phyloP scores from a whole-genome alignment of 768 basidiomycete species.

The Phylloporus sp. region DNA sequence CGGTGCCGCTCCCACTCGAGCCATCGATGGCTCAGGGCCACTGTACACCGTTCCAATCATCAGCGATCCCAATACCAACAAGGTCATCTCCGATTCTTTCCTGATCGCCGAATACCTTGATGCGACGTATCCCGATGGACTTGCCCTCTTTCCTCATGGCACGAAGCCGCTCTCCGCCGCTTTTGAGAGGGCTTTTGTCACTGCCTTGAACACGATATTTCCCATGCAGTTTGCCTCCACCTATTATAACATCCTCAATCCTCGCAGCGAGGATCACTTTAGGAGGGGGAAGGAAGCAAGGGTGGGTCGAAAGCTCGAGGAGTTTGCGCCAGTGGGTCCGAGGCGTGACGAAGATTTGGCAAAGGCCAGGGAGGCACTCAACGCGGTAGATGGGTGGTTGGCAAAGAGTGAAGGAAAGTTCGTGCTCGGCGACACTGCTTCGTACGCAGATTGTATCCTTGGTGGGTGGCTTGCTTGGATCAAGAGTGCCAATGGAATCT shows the following conservation, averaged over 20 bases:
- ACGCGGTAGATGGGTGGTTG: constrained; percentile 30
- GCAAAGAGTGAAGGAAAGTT: constrained; percentile 28
- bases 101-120: constrained; percentile 47
- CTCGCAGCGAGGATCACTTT: constrained; percentile 31
- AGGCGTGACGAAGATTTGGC: constrained; percentile 25
- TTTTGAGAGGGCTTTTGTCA: constrained; percentile 27
- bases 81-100: constrained; percentile 37
- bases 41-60: constrained; percentile 42
- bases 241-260: constrained; percentile 13
- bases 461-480: constrained; percentile 36
- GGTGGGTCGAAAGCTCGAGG: constrained; percentile 34
- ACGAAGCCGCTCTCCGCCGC: constrained; percentile 38
- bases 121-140: constrained; percentile 35
- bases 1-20: constrained; percentile 30
- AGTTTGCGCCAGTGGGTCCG: constrained; percentile 31
- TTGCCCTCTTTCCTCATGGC: constrained; percentile 39
- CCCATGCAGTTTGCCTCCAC: constrained; percentile 13
- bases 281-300: constrained; percentile 30
- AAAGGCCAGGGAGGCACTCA: constrained; percentile 24
- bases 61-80: constrained; percentile 35
- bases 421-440: constrained; percentile 32
- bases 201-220: constrained; percentile 10
- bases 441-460: constrained; percentile 35
- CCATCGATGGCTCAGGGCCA: constrained; percentile 31
- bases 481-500: constrained; percentile 27